Percentiles rank a stretch among this genome's conserved stretches.
Evolutionary conservation across 371 early-diverging fungal species (phyloP).

Genomic region (Mortierella sp.): DNA sequence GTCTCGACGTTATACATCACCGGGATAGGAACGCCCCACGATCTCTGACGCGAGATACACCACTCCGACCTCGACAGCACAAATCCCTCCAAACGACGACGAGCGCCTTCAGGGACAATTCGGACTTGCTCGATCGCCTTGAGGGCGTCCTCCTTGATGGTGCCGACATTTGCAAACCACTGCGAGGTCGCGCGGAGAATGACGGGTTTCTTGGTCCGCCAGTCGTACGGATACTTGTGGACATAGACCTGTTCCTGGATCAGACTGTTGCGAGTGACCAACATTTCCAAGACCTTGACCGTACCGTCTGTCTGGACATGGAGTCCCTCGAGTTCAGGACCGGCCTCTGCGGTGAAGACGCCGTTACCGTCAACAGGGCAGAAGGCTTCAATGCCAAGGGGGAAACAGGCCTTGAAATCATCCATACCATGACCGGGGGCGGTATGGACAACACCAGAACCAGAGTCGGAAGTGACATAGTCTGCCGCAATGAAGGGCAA

Average conservation of each 20-base stretch:
- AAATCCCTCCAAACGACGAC: slow-evolving; percentile 73
- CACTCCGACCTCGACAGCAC: slow-evolving; percentile 83
- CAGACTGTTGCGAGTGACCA: slow-evolving; percentile 61
- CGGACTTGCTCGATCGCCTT: slow-evolving; percentile 67
- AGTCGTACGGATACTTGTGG: slow-evolving; percentile 94
- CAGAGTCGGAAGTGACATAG: slow-evolving; percentile 85
- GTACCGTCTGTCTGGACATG: slow-evolving; percentile 75
- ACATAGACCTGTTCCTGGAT: slow-evolving; percentile 86
- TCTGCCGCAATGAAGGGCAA: slow-evolving; percentile 72
- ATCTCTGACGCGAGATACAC: slow-evolving; percentile 94
- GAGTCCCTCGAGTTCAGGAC: slow-evolving; percentile 71
- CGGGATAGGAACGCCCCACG: slow-evolving; percentile 49
- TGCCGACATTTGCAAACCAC: slow-evolving; percentile 89
- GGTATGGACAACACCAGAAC: slow-evolving; percentile 87
- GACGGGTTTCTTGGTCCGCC: slow-evolving; percentile 92
- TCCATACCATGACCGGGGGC: slow-evolving; percentile 97
- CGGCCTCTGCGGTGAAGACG: slow-evolving; percentile 79
- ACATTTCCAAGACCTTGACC: slow-evolving; percentile 67
- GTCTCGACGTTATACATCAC: slow-evolving; percentile 81
- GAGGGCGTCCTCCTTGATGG: slow-evolving; percentile 72
- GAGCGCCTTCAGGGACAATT: slow-evolving; percentile 76
- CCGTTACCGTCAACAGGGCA: slow-evolving; percentile 85
- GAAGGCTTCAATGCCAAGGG: slow-evolving; percentile 65
- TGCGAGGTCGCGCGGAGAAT: slow-evolving; percentile 87
- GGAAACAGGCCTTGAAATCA: slow-evolving; percentile 84